Percentiles rank a stretch among this genome's conserved stretches.
Conservation (phyloP, 257 asterid species). For the Echium plantagineum region DNA sequence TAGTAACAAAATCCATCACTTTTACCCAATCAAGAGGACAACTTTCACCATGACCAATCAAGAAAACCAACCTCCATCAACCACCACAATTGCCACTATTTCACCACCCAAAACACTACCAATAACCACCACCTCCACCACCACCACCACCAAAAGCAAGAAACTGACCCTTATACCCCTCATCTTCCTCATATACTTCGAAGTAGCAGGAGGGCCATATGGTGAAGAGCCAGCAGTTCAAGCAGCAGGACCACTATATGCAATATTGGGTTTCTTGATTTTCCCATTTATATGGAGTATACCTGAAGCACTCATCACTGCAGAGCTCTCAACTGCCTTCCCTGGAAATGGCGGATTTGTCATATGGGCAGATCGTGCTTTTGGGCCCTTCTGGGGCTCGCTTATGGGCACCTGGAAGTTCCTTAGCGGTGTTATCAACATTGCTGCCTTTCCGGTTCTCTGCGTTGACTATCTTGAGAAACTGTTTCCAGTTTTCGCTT, state of each 20-base stretch:
- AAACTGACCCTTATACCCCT: slow-evolving; percentile 71
- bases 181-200: slow-evolving; percentile 73
- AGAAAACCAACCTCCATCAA: too few relatives aligned
- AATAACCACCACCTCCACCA: slow-evolving; percentile 17
- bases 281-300: slow-evolving; percentile 84
- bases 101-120: slow-evolving; percentile 11
- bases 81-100: too few relatives aligned
- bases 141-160: slow-evolving; percentile 9
- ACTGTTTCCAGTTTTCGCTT: slow-evolving; percentile 41
- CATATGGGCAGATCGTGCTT: slow-evolving; percentile 80
- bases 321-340: slow-evolving; percentile 71
- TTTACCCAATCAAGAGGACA: too few relatives aligned
- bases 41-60: too few relatives aligned
- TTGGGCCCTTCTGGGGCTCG: slow-evolving; percentile 77
- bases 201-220: slow-evolving; percentile 87
- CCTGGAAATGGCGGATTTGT: slow-evolving; percentile 92
- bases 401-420: slow-evolving; percentile 73
- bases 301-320: slow-evolving; percentile 83
- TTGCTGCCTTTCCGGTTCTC: slow-evolving; percentile 65
- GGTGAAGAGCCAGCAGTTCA: slow-evolving; percentile 85
- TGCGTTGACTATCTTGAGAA: slow-evolving; percentile 44
- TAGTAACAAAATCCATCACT: too few relatives aligned
- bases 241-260: slow-evolving; percentile 73
- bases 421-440: slow-evolving; percentile 64
- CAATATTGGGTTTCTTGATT: slow-evolving; percentile 68